Evolutionary conservation across 495 filamentous ascomycete genomes (phyloP).

Genomic region (Aspergillus sclerotiicarbonarius): DNA sequence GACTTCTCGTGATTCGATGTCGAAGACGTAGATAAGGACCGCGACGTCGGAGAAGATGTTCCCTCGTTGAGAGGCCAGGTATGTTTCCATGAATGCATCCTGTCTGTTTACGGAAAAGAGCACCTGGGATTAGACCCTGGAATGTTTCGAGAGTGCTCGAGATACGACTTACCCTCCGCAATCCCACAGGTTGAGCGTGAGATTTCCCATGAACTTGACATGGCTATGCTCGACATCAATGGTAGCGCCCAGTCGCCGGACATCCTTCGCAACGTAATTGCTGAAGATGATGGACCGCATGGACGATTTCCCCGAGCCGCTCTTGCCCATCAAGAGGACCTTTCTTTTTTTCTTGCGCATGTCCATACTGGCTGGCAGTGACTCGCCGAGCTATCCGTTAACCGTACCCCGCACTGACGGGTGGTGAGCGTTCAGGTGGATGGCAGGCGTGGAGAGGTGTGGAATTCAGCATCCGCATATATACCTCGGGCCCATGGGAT

Average conservation of each 20-base stretch:
- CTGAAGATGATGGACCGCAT: conserved; percentile 98
- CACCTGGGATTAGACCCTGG: not conserved
- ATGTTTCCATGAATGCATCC: conserved; percentile 98
- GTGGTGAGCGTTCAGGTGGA: not conserved
- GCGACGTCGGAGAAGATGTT: conserved; percentile 97
- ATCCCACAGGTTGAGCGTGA: conserved; percentile 97
- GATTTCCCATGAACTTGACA: conserved; percentile 95
- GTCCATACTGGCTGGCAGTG: conserved; percentile 40
- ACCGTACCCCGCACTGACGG: conserved; percentile 19
- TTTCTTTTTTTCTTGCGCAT: conserved; percentile 56
- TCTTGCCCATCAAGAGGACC: conserved; percentile 76
- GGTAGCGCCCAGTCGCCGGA: conserved; percentile 89
- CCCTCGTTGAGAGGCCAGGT: conserved; percentile 86
- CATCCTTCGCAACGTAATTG: conserved; percentile 97
- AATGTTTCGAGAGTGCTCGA: not conserved
- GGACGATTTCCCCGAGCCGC: conserved; percentile 97
- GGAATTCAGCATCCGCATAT: not conserved
- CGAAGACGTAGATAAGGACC: conserved; percentile 98
- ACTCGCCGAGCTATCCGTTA: conserved; percentile 1
- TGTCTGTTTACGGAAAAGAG: conserved; percentile 49
- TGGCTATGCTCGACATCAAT: conserved; percentile 98
- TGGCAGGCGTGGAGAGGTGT: not conserved
- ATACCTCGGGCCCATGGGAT: not conserved
- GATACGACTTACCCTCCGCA: conserved; percentile 70
- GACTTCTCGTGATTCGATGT: conserved; percentile 93